Evolutionary conservation across 768 basidiomycete genomes (phyloP), one percentile per base, ranked within the genome.

Genomic region (Hygrocybe punicea): DNA sequence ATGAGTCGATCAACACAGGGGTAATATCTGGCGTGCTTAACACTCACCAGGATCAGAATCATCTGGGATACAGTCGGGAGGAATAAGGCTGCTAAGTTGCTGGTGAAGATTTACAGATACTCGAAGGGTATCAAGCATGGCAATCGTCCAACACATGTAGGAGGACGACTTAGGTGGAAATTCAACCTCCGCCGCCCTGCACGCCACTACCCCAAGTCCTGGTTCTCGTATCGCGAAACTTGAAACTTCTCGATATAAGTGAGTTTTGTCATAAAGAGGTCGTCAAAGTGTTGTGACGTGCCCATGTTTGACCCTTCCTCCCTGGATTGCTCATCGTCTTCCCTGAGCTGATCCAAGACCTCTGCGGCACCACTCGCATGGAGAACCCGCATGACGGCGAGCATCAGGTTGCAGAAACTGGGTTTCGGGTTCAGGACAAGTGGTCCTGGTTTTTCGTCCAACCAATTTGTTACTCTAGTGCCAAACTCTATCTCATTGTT

Each of bases 341-440:
- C 47, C 23, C 47, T 48, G 25, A 48, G 16, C 47, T 48, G 23
- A 25, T 48, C 47, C 23, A 48, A 48, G 14, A 48, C 47, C 14
- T 48, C 47, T 29, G 47, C 47, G 25, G 47, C 47, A 48, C 47
- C 47, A 19, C 47, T 48, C 19, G 47, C 47, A 48, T 48, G 47
- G 47, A 48, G 47, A 29, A 48, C 47, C 47, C 25, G 47, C 47
- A 48, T 48, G n/a, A 29, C 47, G 14, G 47, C 47, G 25, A 48
- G 47, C 47, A 48, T 48, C 17, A 29, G 14, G 19, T 48, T 48
- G 47, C 47, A 48, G 47, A 48, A 48, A 25, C 47, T 4, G 14
- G 47, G 47, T n/a, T 48, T 29, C 19, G 47, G 47, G 47, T 21
- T 42, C 19, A 11, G 14, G 47, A 48, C 47, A 21, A 6, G 14